phyloP scores from a whole-genome alignment of 345 rosid species.

The Gossypium anomalum region DNA sequence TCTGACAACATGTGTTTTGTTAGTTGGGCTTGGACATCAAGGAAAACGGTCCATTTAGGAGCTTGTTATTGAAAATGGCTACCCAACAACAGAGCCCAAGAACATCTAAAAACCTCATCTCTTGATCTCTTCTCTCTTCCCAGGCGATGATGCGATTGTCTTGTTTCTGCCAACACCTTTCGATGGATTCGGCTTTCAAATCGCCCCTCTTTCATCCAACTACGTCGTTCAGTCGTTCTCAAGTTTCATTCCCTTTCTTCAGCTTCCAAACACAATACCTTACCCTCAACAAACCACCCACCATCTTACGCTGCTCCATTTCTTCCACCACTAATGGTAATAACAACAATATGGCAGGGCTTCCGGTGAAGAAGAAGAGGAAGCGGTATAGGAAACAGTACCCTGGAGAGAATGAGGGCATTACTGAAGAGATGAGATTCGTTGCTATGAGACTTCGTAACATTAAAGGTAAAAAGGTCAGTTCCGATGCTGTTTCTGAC shows the following conservation, averaged over 20 bases:
- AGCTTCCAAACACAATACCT: not conserved
- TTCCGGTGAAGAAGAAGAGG: constrained; percentile 47
- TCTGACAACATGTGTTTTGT: not conserved
- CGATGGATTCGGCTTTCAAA: not conserved
- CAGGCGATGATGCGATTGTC: not conserved
- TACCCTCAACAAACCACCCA: not conserved
- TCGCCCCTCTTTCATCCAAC: not conserved
- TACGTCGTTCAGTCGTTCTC: not conserved
- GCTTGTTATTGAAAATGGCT: not conserved
- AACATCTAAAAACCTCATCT: not conserved
- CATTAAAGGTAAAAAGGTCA: constrained; percentile 46
- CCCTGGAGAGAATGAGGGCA: constrained; percentile 84
- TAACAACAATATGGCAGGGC: constrained; percentile 9
- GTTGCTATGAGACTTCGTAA: constrained; percentile 91
- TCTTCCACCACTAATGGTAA: constrained; percentile 8
- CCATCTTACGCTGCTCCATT: constrained; percentile 25
- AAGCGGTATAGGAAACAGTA: constrained; percentile 61
- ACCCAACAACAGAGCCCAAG: not conserved
- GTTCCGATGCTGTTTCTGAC: constrained; percentile 10
- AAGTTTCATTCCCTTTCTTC: constrained; percentile 4
- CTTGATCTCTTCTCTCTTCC: not conserved
- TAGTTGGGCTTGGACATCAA: not conserved
- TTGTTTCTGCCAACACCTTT: not conserved
- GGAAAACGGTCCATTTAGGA: not conserved
- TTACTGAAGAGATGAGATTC: constrained; percentile 92